Conservation (phyloP, 768 basidiomycete genomes). For the Pleurotus pulmonarius region DNA sequence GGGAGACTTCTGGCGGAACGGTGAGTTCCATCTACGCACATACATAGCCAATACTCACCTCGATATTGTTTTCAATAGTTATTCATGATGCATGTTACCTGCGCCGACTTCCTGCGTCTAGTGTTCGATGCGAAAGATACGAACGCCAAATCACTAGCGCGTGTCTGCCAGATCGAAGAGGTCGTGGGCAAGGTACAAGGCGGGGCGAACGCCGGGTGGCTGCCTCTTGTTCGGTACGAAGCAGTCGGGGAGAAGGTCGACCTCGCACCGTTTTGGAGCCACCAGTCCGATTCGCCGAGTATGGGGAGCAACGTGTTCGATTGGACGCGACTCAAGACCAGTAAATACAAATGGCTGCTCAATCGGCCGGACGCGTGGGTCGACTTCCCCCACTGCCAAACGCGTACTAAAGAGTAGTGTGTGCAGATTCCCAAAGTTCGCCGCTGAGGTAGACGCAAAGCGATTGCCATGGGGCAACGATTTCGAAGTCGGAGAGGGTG, state of each 20-base stretch:
- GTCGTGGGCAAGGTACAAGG: slow-evolving; percentile 18
- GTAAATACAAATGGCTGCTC: slow-evolving; percentile 15
- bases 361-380: slow-evolving; percentile 18
- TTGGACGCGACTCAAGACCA: slow-evolving; percentile 14
- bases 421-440: slow-evolving; percentile 23
- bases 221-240: slow-evolving; percentile 18
- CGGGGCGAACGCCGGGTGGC: slow-evolving; percentile 14
- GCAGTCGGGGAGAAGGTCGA: slow-evolving; percentile 15
- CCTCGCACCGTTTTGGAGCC: slow-evolving; percentile 17
- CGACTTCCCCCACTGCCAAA: neutral
- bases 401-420: neutral
- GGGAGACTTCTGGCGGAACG: slow-evolving; percentile 12
- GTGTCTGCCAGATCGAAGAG: slow-evolving; percentile 15
- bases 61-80: neutral
- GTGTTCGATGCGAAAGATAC: slow-evolving; percentile 12
- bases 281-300: neutral
- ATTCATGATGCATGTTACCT: slow-evolving; percentile 16
- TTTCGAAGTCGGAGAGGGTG: slow-evolving; percentile 2
- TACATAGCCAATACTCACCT: neutral
- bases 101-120: slow-evolving; percentile 18
- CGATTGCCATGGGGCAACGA: slow-evolving; percentile 10
- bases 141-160: neutral
- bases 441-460: slow-evolving; percentile 7
- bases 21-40: slow-evolving; percentile 5
- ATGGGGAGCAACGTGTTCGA: slow-evolving; percentile 14